Conservation (phyloP, 805 yeast genomes). For the Cyberlindnera subsufficiens region DNA sequence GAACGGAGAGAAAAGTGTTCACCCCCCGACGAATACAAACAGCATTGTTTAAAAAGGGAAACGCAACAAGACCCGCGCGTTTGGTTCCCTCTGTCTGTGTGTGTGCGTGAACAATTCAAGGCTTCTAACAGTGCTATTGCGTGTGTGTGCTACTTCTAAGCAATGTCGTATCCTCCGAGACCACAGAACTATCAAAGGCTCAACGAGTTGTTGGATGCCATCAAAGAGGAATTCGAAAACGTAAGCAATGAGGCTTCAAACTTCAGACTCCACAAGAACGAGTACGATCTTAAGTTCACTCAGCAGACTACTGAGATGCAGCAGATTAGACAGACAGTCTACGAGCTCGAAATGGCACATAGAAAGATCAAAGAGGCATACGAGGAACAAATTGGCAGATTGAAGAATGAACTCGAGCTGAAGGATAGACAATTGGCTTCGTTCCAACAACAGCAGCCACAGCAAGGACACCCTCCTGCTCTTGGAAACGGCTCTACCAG, state of each 20-base stretch:
- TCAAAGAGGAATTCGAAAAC: constrained; percentile 84
- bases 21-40: too few relatives aligned
- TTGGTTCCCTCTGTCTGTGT: too few relatives aligned
- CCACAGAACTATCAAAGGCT: constrained; percentile 33
- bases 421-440: constrained; percentile 55
- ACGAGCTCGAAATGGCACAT: constrained; percentile 90
- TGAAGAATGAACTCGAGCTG: constrained; percentile 80
- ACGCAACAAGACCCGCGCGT: not conserved
- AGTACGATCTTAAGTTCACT: constrained; percentile 80
- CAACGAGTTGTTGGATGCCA: constrained; percentile 83
- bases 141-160: not conserved
- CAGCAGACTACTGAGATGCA: constrained; percentile 93
- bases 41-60: not conserved
- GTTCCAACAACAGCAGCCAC: constrained; percentile 25
- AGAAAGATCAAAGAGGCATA: constrained; percentile 92
- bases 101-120: too few relatives aligned
- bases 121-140: too few relatives aligned
- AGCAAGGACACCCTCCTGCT: constrained; percentile 22
- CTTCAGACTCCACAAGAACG: constrained; percentile 87
- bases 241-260: constrained; percentile 81
- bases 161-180: constrained; percentile 26
- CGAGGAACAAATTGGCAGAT: constrained; percentile 83
- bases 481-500: constrained; percentile 20
- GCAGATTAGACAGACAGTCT: constrained; percentile 89
- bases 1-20: too few relatives aligned